Conservation (phyloP, 495 filamentous ascomycete species). For the Trichocladium antarcticum region DNA sequence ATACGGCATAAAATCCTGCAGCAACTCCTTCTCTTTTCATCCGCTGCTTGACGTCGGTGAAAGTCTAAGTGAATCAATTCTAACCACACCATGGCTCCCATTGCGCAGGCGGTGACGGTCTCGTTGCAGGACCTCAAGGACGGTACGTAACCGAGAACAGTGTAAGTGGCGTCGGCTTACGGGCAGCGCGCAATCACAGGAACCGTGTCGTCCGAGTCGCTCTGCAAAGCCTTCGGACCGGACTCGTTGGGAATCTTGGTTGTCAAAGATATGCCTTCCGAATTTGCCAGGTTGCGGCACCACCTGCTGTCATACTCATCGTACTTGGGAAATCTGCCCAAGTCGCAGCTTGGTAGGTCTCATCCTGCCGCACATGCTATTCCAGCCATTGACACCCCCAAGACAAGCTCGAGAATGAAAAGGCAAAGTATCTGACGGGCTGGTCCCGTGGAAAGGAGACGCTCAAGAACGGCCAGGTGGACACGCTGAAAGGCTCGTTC, state of each 20-base stretch:
- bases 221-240: conserved; percentile 84
- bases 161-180: conserved; percentile 13
- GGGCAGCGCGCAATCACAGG: conserved; percentile 29
- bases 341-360: conserved; percentile 56
- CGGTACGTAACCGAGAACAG: conserved; percentile 25
- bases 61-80: not conserved
- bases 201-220: conserved; percentile 55
- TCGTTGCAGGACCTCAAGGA: conserved; percentile 42
- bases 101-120: conserved; percentile 41
- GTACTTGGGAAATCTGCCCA: conserved; percentile 72
- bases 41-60: not conserved
- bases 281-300: conserved; percentile 57
- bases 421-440: conserved; percentile 53
- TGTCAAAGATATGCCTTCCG: conserved; percentile 66
- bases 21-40: not conserved
- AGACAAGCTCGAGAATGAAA: conserved; percentile 54
- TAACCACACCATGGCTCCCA: conserved; percentile 28
- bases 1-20: not conserved
- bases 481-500: conserved; percentile 90
- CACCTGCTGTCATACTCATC: conserved; percentile 76
- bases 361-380: not conserved
- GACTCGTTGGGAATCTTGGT: conserved; percentile 86
- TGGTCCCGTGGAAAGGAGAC: conserved; percentile 88
- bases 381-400: conserved; percentile 8
- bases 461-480: conserved; percentile 77